phyloP scores from a whole-genome alignment of 1,284 basidiomycete species.

The Ustilago vetiveriae region DNA sequence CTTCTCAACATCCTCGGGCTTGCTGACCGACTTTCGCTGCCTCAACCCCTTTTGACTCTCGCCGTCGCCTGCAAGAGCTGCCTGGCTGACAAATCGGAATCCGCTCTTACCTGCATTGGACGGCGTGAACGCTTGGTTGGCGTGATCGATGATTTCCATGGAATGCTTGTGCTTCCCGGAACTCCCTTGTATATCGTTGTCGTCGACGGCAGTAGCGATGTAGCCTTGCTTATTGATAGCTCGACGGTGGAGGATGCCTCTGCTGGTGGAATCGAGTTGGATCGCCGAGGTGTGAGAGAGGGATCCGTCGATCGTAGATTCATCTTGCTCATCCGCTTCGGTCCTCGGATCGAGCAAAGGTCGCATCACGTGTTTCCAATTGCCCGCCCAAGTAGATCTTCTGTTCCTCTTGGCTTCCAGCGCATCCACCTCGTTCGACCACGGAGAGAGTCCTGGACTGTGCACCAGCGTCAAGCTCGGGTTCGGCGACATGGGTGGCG shows the following conservation, averaged over 20 bases:
- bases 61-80: conserved; percentile 9
- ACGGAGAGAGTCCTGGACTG: conserved; percentile 28
- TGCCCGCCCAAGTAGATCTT: conserved; percentile 47
- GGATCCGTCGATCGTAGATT: not conserved
- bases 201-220: not conserved
- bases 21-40: conserved; percentile 20
- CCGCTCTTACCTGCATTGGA: not conserved
- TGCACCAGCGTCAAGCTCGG: conserved; percentile 46
- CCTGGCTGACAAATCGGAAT: conserved; percentile 25
- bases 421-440: not conserved
- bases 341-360: conserved; percentile 31
- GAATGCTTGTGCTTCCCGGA: not conserved
- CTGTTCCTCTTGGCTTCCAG: not conserved
- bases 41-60: conserved; percentile 25
- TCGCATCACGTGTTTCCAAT: conserved; percentile 56
- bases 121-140: not conserved
- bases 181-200: not conserved
- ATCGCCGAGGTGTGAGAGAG: conserved; percentile 15
- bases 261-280: not conserved
- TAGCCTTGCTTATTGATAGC: conserved; percentile 2
- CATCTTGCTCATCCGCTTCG: not conserved
- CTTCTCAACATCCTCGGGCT: not conserved
- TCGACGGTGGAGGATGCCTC: conserved; percentile 7
- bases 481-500: conserved; percentile 34
- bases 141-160: not conserved